Percentiles rank a stretch among this genome's conserved stretches.
These are phyloP conservation scores for Thermothielavioides terrestris DNA, from an alignment of 495 filamentous ascomycete species.

Conservation along the genomic window DNA sequence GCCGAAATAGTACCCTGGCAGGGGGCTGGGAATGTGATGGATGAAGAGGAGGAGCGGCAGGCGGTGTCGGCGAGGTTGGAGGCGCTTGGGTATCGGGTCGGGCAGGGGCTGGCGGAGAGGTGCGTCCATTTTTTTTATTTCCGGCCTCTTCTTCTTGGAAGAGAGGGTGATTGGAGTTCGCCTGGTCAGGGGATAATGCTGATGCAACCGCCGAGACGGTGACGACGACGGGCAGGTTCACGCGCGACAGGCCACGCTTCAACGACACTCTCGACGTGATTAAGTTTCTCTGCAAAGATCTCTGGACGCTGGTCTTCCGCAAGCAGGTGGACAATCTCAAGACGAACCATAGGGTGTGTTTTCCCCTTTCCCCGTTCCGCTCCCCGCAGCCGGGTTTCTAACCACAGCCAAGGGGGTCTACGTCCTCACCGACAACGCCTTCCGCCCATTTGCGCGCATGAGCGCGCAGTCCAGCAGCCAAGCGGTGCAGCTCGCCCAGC, in stretches of 20 bases:
- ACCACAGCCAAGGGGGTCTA: constrained; percentile 63
- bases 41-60: constrained; percentile 73
- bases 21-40: constrained; percentile 24
- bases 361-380: neutral
- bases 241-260: constrained; percentile 76
- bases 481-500: constrained; percentile 65
- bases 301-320: constrained; percentile 88
- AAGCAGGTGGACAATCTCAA: constrained; percentile 98
- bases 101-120: constrained; percentile 87
- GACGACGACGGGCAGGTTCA: constrained; percentile 55
- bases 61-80: constrained; percentile 81
- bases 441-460: constrained; percentile 83
- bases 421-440: constrained; percentile 88
- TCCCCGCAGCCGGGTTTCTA: neutral
- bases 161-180: neutral
- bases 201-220: too few species aligned
- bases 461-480: constrained; percentile 64
- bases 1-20: too few species aligned
- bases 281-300: constrained; percentile 96
- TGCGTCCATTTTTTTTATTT: constrained; percentile 32
- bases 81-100: constrained; percentile 78
- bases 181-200: too few species aligned
- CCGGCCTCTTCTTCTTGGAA: neutral
- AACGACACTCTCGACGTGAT: constrained; percentile 83
- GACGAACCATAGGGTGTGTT: constrained; percentile 80